Evolutionary conservation across 73 alveolate species (phyloP).

Genomic region (Paramecium primaurelia): DNA sequence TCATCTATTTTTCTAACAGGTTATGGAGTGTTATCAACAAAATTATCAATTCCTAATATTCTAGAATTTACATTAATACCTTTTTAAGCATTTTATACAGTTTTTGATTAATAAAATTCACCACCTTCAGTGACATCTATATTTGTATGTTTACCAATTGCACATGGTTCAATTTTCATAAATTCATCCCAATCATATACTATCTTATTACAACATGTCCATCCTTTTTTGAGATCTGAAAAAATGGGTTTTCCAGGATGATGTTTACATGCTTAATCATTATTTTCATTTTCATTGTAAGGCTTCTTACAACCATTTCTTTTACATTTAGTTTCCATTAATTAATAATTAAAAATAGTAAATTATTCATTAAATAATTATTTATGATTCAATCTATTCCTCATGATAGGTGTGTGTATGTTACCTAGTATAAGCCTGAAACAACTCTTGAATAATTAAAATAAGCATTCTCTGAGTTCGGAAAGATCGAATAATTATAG

Average conservation of each 20-base stretch:
- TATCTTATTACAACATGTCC: slow-evolving; percentile 95
- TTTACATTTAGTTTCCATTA: slow-evolving; percentile 71
- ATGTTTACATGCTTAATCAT: slow-evolving; percentile 83
- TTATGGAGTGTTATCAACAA: neutral
- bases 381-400: neutral
- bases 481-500: neutral
- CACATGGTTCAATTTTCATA: slow-evolving; percentile 93
- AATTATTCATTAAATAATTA: neutral
- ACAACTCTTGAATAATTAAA: neutral
- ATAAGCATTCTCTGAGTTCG: slow-evolving; percentile 32
- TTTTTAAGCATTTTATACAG: slow-evolving; percentile 58
- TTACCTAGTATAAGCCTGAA: neutral
- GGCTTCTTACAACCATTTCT: slow-evolving; percentile 89
- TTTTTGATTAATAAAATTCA: slow-evolving; percentile 50
- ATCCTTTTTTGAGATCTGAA: slow-evolving; percentile 96
- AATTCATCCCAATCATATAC: slow-evolving; percentile 99
- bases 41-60: slow-evolving; percentile 14
- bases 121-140: neutral
- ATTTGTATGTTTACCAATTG: slow-evolving; percentile 83
- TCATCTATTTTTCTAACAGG: slow-evolving; percentile 53
- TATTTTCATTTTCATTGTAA: slow-evolving; percentile 82
- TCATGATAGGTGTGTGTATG: neutral
- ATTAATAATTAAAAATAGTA: neutral
- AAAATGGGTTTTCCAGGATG: slow-evolving; percentile 96
- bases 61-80: neutral